phyloP scores from a whole-genome alignment of 352 stramenopile genomes.

The Phytopythium kandeliae region DNA sequence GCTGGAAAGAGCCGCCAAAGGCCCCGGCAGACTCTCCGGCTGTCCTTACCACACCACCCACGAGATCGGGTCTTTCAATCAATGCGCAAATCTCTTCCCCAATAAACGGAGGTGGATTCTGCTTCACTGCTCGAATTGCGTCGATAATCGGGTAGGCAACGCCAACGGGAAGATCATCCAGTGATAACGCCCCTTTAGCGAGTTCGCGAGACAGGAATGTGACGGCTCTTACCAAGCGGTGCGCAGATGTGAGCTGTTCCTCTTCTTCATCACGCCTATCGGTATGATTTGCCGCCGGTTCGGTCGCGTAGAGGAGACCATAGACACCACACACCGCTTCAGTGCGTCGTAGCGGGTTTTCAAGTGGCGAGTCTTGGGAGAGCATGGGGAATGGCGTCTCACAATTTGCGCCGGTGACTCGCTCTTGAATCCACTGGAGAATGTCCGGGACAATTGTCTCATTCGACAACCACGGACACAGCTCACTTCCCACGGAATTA shows the following conservation, averaged over 20 bases:
- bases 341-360: conserved; percentile 23
- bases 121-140: conserved; percentile 46
- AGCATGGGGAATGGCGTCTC: conserved; percentile 23
- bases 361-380: conserved; percentile 1
- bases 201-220: conserved; percentile 40
- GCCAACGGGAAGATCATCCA: conserved; percentile 54
- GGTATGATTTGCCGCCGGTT: background rate
- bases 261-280: background rate
- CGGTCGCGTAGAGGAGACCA: conserved; percentile 22
- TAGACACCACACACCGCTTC: conserved; percentile 35
- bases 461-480: background rate
- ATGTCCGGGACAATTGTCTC: conserved; percentile 33
- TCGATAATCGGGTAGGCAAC: conserved; percentile 55
- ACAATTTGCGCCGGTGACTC: background rate
- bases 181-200: conserved; percentile 23
- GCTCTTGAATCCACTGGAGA: conserved; percentile 37
- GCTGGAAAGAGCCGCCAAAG: conserved; percentile 1
- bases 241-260: background rate
- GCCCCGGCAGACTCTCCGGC: conserved; percentile 5
- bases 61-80: conserved; percentile 58
- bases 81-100: conserved; percentile 50
- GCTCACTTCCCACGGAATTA: background rate
- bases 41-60: conserved; percentile 16
- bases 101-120: conserved; percentile 50
- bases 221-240: conserved; percentile 34